These are phyloP conservation scores for Phytophthora vignae DNA, from an alignment of 352 stramenopile genomes.

Conservation along the genomic window DNA sequence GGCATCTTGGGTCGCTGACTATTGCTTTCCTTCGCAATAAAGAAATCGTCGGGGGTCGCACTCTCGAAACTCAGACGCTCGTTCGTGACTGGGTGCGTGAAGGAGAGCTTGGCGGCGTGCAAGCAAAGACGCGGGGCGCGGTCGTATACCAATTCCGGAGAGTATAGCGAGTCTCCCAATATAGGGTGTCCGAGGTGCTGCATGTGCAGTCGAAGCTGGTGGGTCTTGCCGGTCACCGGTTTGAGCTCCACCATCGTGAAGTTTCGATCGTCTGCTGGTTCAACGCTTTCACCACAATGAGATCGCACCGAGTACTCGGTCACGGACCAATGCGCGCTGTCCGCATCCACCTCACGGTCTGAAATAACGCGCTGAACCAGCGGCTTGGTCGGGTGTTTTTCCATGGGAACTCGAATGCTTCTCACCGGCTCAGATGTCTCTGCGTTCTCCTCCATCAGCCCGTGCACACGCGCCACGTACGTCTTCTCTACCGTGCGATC, in stretches of 20 bases:
- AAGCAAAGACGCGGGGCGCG: constrained; percentile 58
- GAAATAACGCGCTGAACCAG: constrained; percentile 64
- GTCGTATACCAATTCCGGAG: constrained; percentile 45
- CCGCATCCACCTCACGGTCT: constrained; percentile 29
- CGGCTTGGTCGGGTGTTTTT: constrained; percentile 48
- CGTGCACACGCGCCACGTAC: constrained; percentile 66
- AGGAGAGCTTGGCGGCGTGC: constrained; percentile 50
- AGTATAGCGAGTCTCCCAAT: constrained; percentile 92
- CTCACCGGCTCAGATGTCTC: constrained; percentile 25
- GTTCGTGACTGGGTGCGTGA: constrained; percentile 56
- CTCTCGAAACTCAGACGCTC: constrained; percentile 47
- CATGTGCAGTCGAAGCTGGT: constrained; percentile 96
- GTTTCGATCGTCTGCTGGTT: neutral
- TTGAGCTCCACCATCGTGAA: constrained; percentile 70
- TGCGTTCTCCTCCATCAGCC: constrained; percentile 35
- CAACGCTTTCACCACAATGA: constrained; percentile 1
- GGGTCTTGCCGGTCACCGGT: constrained; percentile 88
- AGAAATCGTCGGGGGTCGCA: constrained; percentile 29
- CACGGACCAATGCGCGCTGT: constrained; percentile 42
- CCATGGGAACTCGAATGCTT: constrained; percentile 58
- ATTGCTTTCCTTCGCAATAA: constrained; percentile 10
- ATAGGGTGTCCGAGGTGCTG: constrained; percentile 92
- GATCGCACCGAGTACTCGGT: constrained; percentile 44
- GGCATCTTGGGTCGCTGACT: constrained; percentile 15
- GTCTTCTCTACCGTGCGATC: constrained; percentile 62